Percentiles rank a stretch among this genome's conserved stretches.
Conservation (phyloP, 2,329 filamentous ascomycete genomes). For the Cordyceps tenuipes region DNA sequence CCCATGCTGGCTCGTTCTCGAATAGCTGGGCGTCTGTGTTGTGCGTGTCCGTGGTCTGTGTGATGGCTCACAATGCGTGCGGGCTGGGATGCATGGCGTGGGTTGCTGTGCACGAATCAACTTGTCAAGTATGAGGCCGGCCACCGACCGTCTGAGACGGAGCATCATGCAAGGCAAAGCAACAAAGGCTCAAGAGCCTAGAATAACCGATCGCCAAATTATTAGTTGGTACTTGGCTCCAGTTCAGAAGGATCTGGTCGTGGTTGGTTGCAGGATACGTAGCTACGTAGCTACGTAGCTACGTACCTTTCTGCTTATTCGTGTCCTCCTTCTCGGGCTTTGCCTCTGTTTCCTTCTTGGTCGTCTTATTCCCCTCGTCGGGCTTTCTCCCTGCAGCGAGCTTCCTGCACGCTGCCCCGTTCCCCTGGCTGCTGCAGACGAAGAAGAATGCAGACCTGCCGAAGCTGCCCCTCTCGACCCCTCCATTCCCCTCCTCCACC, state of each 20-base stretch:
- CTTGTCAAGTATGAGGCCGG: neutral
- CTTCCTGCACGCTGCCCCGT: neutral
- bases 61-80: neutral
- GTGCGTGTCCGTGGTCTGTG: neutral
- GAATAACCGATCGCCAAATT: neutral
- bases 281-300: conserved; percentile 6
- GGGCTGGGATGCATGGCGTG: neutral
- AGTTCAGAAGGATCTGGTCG: neutral
- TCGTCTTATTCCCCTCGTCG: neutral
- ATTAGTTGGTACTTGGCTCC: neutral
- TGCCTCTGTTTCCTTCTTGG: neutral
- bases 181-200: neutral
- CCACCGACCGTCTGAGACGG: conserved; percentile 6
- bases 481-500: neutral
- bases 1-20: neutral
- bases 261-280: neutral
- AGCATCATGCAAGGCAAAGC: neutral
- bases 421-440: neutral
- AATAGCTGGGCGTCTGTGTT: neutral
- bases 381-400: neutral
- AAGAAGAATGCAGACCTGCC: neutral
- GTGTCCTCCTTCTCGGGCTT: neutral
- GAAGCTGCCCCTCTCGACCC: neutral
- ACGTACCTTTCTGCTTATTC: neutral
- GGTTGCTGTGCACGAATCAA: neutral